A percentile compares a stretch with the other conserved stretches of the same genome.
Evolutionary conservation across 1,284 basidiomycete species (phyloP).

Genomic region (Paramarasmius palmivorus): DNA sequence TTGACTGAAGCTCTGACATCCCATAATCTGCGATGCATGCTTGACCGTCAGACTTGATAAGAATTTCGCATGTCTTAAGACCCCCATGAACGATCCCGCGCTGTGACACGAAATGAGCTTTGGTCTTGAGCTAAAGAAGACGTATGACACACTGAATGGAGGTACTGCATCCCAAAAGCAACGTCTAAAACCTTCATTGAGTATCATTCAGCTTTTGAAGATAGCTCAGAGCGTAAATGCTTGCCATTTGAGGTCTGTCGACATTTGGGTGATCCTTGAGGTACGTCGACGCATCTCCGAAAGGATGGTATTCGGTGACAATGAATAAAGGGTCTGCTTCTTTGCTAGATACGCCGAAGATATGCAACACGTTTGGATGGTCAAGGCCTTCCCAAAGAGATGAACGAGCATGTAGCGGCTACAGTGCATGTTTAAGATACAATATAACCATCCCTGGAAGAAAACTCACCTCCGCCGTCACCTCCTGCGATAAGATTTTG

Average conservation of each 20-base stretch:
- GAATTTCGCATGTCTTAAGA: slow-evolving; percentile 24
- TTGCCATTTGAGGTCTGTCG: slow-evolving; percentile 8
- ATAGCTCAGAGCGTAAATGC: background rate
- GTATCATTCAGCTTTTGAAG: background rate
- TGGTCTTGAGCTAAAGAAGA: background rate
- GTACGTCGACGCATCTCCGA: slow-evolving; percentile 8
- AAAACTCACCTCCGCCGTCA: too few relatives aligned
- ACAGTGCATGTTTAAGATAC: background rate
- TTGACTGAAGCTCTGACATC: slow-evolving; percentile 23
- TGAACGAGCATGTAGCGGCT: slow-evolving; percentile 7
- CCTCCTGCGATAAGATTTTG: too few relatives aligned
- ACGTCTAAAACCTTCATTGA: background rate
- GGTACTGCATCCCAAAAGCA: slow-evolving; percentile 2
- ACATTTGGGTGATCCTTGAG: slow-evolving; percentile 10
- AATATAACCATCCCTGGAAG: too few relatives aligned
- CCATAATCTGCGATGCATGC: slow-evolving; percentile 24
- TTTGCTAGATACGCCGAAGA: slow-evolving; percentile 7
- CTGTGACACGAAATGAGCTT: slow-evolving; percentile 3
- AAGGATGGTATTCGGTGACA: slow-evolving; percentile 6
- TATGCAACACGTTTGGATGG: slow-evolving; percentile 9
- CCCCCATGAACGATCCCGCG: slow-evolving; percentile 22
- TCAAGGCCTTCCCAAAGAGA: slow-evolving; percentile 7
- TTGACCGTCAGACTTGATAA: slow-evolving; percentile 19
- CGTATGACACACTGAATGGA: slow-evolving; percentile 1
- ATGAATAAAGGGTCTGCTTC: slow-evolving; percentile 7